Conservation (phyloP, 345 rosid species). For the Acer yangbiense region DNA sequence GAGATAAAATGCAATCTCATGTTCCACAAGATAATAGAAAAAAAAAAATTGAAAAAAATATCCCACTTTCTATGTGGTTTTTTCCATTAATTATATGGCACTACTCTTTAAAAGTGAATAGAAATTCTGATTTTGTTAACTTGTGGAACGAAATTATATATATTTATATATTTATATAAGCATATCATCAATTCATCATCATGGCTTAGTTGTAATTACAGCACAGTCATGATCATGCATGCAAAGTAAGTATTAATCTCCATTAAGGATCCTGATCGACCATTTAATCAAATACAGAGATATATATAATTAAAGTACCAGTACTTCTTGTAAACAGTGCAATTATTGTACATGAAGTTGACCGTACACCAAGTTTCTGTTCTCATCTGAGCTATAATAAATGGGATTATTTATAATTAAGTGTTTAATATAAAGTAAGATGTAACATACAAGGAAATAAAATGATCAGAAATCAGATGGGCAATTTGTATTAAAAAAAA, state of each 20-base stretch:
- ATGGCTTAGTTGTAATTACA: conserved; percentile 1
- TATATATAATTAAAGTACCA: background rate
- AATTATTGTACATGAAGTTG: background rate
- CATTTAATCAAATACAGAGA: background rate
- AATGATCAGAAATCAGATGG: background rate
- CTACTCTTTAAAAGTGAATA: background rate
- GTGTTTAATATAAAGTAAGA: conserved; percentile 2
- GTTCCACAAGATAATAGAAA: too few species aligned
- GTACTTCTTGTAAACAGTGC: background rate
- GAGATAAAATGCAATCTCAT: too few species aligned
- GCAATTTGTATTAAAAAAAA: background rate
- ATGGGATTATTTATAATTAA: background rate
- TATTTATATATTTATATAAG: too few species aligned
- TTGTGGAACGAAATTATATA: too few species aligned
- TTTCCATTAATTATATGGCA: background rate
- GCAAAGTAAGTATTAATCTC: too few species aligned
- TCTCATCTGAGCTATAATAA: too few species aligned
- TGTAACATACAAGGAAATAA: background rate
- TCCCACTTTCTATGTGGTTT: background rate
- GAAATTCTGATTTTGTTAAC: background rate
- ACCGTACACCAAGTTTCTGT: background rate
- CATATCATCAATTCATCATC: background rate
- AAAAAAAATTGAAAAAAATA: background rate
- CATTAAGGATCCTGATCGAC: too few species aligned
- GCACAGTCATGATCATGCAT: background rate